Percentiles rank a stretch among this genome's conserved stretches.
phyloP scores from a whole-genome alignment of 768 basidiomycete genomes.

The Fomitopsis pulvina region DNA sequence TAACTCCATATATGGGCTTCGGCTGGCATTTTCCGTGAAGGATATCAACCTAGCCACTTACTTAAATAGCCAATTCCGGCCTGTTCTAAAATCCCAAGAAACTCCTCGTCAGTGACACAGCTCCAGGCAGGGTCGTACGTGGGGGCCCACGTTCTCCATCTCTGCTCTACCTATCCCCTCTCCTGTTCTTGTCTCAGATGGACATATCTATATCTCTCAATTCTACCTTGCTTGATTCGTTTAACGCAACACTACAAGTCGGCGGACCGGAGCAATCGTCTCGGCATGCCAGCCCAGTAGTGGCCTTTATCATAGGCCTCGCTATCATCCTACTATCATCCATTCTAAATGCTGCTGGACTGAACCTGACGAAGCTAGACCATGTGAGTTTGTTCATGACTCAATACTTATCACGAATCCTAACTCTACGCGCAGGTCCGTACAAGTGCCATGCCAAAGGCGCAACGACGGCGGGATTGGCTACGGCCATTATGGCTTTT shows the following conservation, averaged over 20 bases:
- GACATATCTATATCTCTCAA: background rate
- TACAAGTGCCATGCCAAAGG: constrained; percentile 70
- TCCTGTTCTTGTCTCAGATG: background rate
- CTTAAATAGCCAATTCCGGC: too few relatives aligned
- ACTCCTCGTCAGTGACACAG: background rate
- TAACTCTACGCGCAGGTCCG: constrained; percentile 40
- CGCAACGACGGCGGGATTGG: constrained; percentile 69
- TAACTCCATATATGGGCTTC: too few relatives aligned
- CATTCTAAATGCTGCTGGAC: constrained; percentile 85
- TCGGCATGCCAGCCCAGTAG: constrained; percentile 48
- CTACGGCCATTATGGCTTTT: constrained; percentile 83
- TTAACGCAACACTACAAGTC: background rate
- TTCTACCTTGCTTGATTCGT: background rate
- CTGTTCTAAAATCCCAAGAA: background rate
- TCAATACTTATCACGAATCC: background rate
- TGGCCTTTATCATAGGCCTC: constrained; percentile 80
- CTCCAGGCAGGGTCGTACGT: too few relatives aligned
- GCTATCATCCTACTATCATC: constrained; percentile 79
- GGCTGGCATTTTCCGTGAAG: too few relatives aligned
- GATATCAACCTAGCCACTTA: too few relatives aligned
- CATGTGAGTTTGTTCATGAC: constrained; percentile 38
- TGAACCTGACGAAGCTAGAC: constrained; percentile 92
- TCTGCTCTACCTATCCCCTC: background rate
- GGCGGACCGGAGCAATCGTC: constrained; percentile 2
- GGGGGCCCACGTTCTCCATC: background rate